Evolutionary conservation across 2,329 filamentous ascomycete genomes (phyloP).

Genomic region (Cercospora sesami): DNA sequence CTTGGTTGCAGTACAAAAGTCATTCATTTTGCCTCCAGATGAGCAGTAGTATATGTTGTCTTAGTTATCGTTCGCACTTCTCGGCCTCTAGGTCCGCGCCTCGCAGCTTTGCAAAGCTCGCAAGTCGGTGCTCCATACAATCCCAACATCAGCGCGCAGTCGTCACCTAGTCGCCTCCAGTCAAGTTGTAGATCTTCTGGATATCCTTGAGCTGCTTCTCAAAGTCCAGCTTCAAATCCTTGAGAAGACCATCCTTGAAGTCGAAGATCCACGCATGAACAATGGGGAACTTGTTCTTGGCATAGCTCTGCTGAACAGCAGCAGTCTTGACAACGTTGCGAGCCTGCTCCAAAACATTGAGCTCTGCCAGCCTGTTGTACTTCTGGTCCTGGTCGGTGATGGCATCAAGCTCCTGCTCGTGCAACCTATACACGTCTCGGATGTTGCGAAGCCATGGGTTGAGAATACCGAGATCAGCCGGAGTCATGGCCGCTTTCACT

Average conservation of each 20-base stretch:
- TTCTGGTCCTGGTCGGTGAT: constrained; percentile 18
- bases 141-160: not conserved
- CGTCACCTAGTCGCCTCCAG: constrained; percentile 3
- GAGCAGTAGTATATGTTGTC: not conserved
- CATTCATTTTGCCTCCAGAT: not conserved
- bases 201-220: constrained; percentile 20
- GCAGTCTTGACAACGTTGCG: constrained; percentile 22
- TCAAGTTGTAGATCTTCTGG: constrained; percentile 23
- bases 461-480: constrained; percentile 56
- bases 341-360: constrained; percentile 21
- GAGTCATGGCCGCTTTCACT: constrained; percentile 55
- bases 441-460: constrained; percentile 62
- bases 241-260: constrained; percentile 20
- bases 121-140: not conserved
- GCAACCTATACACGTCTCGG: constrained; percentile 36
- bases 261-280: constrained; percentile 22
- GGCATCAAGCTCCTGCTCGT: constrained; percentile 18
- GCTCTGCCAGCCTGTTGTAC: constrained; percentile 19
- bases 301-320: constrained; percentile 22
- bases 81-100: not conserved
- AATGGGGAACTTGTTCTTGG: constrained; percentile 19
- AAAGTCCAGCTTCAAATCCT: constrained; percentile 21
- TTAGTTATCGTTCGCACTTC: not conserved
- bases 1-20: not conserved
- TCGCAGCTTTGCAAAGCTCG: not conserved